phyloP scores from a whole-genome alignment of 768 basidiomycete genomes.

The Boletus huronensis region DNA sequence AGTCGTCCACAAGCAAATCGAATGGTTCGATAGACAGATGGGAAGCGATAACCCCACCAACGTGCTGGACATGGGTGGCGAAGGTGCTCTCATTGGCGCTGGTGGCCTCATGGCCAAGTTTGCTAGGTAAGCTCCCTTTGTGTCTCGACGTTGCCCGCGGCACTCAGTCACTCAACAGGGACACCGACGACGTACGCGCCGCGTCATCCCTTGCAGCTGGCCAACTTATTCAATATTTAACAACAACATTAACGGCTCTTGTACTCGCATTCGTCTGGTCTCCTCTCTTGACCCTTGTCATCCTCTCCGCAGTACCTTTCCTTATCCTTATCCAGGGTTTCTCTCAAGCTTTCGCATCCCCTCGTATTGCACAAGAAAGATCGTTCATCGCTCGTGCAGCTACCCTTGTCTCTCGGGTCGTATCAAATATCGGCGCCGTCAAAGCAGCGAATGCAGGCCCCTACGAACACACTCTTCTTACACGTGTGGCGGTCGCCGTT shows the following conservation, averaged over 20 bases:
- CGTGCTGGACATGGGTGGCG: conserved; percentile 34
- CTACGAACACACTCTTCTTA: conserved; percentile 49
- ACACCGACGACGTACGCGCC: conserved; percentile 90
- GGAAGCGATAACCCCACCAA: conserved; percentile 47
- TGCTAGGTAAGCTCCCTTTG: conserved; percentile 49
- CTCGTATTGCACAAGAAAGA: conserved; percentile 67
- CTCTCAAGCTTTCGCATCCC: conserved; percentile 66
- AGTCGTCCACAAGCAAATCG: conserved; percentile 68
- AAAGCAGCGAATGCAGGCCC: conserved; percentile 85
- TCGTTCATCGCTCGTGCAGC: conserved; percentile 65
- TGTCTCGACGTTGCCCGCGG: neutral
- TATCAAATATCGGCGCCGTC: conserved; percentile 79
- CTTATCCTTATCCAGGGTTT: conserved; percentile 72
- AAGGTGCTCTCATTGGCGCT: conserved; percentile 62
- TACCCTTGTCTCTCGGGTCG: conserved; percentile 74
- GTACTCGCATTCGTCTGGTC: conserved; percentile 78
- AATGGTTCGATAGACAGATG: conserved; percentile 89
- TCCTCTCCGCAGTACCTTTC: conserved; percentile 84
- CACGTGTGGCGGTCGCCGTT: conserved; percentile 45
- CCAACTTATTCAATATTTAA: conserved; percentile 73
- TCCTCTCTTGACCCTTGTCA: conserved; percentile 83
- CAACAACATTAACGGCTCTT: conserved; percentile 75
- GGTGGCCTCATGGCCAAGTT: conserved; percentile 95
- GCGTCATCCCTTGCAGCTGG: conserved; percentile 82
- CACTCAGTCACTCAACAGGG: conserved; percentile 45